phyloP scores from a whole-genome alignment of 192 early-diverging fungal species.

The Coemansia sp. region DNA sequence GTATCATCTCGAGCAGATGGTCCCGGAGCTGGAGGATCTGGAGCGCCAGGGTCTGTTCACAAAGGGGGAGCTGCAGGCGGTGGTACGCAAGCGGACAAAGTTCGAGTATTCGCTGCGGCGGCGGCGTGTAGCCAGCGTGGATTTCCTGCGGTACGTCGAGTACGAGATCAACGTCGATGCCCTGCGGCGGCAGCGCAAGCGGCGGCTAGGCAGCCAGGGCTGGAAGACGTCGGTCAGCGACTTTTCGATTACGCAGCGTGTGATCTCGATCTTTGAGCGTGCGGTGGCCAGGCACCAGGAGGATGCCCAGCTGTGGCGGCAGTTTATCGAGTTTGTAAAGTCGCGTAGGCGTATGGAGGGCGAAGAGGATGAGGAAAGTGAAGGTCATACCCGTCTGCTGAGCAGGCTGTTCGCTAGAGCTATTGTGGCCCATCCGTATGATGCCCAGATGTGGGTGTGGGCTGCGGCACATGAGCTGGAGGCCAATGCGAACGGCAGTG shows the following conservation, averaged over 20 bases:
- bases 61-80: constrained; percentile 76
- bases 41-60: constrained; percentile 75
- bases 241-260: constrained; percentile 65
- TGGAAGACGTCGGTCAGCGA: constrained; percentile 60
- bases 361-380: constrained; percentile 6
- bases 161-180: constrained; percentile 92
- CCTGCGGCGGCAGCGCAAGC: constrained; percentile 71
- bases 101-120: constrained; percentile 85
- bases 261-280: constrained; percentile 76
- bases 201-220: constrained; percentile 48
- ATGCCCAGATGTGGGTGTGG: constrained; percentile 82
- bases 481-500: constrained; percentile 69
- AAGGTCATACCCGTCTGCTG: constrained; percentile 51
- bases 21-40: constrained; percentile 86
- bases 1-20: constrained; percentile 88
- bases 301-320: constrained; percentile 80
- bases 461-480: constrained; percentile 88
- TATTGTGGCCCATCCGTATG: constrained; percentile 79
- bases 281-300: constrained; percentile 71
- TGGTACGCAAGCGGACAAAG: constrained; percentile 81
- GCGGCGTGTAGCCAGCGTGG: constrained; percentile 62
- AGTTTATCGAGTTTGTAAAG: constrained; percentile 84
- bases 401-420: constrained; percentile 74
- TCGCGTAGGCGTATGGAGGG: constrained; percentile 22
- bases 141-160: constrained; percentile 89